Conservation (phyloP, 805 yeast genomes). For the Yamadazyma sp. region DNA sequence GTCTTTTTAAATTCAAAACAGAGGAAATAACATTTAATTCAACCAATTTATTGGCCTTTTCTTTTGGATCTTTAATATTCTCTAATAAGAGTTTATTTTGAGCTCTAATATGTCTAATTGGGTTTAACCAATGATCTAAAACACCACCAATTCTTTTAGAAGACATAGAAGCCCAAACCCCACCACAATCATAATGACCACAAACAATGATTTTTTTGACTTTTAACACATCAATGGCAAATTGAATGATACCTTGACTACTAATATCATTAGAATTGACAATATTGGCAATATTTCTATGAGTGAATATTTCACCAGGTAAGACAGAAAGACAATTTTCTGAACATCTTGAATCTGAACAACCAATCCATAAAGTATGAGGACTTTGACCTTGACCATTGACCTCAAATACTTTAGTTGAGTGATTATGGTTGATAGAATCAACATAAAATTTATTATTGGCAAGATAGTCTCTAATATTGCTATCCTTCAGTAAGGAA, state of each 20-base stretch:
- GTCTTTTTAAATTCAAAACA: conserved; percentile 60
- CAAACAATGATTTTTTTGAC: conserved; percentile 81
- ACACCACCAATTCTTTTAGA: conserved; percentile 63
- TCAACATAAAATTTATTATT: conserved; percentile 49
- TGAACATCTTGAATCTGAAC: conserved; percentile 88
- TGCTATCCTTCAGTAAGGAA: conserved; percentile 46
- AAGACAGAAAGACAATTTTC: conserved; percentile 71
- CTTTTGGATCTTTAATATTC: conserved; percentile 41
- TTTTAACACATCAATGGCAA: conserved; percentile 80
- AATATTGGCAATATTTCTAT: conserved; percentile 83
- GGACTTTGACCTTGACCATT: conserved; percentile 89
- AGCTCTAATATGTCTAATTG: conserved; percentile 66
- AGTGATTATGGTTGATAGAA: conserved; percentile 46
- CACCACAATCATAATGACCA: conserved; percentile 96
- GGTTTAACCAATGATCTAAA: conserved; percentile 70
- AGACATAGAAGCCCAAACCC: conserved; percentile 75
- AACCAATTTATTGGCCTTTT: conserved; percentile 58
- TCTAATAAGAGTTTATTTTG: conserved; percentile 51
- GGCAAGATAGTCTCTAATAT: conserved; percentile 45
- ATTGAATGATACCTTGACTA: conserved; percentile 76
- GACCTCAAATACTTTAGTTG: conserved; percentile 50
- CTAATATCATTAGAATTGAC: conserved; percentile 70
- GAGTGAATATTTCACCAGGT: conserved; percentile 90
- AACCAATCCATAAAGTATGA: conserved; percentile 90
- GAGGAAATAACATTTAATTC: conserved; percentile 77